A percentile compares a stretch with the other conserved stretches of the same genome.
These are phyloP conservation scores for Penicillium roqueforti DNA, from an alignment of 495 filamentous ascomycete genomes.

Conservation along the genomic window DNA sequence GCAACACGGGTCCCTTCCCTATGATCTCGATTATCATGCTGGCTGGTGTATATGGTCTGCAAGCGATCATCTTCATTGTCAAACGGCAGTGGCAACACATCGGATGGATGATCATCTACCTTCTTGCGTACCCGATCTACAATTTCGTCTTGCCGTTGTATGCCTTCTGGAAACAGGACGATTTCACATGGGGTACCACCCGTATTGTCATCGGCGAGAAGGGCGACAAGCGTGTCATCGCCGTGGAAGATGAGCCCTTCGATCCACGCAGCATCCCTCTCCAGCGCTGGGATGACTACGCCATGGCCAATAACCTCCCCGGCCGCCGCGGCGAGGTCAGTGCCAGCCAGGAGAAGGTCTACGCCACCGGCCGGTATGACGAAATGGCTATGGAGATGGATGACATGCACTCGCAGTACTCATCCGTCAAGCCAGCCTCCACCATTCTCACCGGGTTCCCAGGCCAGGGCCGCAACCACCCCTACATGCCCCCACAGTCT, in stretches of 20 bases:
- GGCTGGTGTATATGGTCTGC: constrained; percentile 89
- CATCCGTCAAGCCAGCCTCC: constrained; percentile 87
- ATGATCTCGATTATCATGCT: constrained; percentile 83
- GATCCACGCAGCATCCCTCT: constrained; percentile 90
- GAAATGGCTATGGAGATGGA: constrained; percentile 80
- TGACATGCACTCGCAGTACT: constrained; percentile 95
- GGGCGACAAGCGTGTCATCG: constrained; percentile 82
- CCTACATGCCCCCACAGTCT: constrained; percentile 77
- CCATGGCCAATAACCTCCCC: constrained; percentile 81
- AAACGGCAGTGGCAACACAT: constrained; percentile 97
- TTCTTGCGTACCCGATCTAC: constrained; percentile 90
- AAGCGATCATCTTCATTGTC: constrained; percentile 92
- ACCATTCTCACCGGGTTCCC: constrained; percentile 87
- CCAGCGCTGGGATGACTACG: constrained; percentile 97
- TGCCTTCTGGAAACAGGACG: constrained; percentile 99
- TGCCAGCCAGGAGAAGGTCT: constrained; percentile 59
- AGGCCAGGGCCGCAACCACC: constrained; percentile 51
- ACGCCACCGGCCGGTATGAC: constrained; percentile 53
- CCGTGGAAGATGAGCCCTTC: constrained; percentile 81
- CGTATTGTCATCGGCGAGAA: constrained; percentile 88
- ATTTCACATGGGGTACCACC: constrained; percentile 59
- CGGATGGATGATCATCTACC: constrained; percentile 99
- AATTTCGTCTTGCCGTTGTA: constrained; percentile 89
- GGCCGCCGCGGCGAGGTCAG: constrained; percentile 70
- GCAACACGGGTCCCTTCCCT: constrained; percentile 70